phyloP scores from a whole-genome alignment of 2,329 filamentous ascomycete genomes.

The Stagonosporopsis rhizophila region DNA sequence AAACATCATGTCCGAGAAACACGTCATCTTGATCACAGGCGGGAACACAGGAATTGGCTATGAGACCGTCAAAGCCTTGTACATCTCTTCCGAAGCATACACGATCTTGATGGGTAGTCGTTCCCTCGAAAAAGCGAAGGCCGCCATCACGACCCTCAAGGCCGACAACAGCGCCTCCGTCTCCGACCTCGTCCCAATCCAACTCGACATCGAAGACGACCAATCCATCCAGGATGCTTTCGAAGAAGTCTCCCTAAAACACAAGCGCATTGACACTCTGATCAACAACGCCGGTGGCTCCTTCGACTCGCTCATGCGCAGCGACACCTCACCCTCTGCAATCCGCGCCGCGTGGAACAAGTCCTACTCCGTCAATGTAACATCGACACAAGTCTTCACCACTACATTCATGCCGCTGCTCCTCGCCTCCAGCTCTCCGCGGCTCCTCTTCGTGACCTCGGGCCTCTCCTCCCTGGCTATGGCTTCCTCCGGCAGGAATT shows the following conservation, averaged over 20 bases:
- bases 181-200: conserved; percentile 55
- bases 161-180: conserved; percentile 49
- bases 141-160: conserved; percentile 54
- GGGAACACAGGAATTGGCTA: conserved; percentile 63
- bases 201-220: conserved; percentile 63
- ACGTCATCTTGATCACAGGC: conserved; percentile 1
- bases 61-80: conserved; percentile 63
- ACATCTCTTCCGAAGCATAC: conserved; percentile 57
- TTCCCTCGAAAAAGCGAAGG: conserved; percentile 58
- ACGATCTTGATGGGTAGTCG: conserved; percentile 65
- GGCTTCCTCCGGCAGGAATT: neutral
- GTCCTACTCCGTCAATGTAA: conserved; percentile 5
- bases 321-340: conserved; percentile 31
- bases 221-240: conserved; percentile 58
- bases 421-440: neutral
- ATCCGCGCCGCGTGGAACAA: conserved; percentile 35
- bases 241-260: conserved; percentile 45
- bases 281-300: conserved; percentile 52
- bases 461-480: conserved; percentile 1
- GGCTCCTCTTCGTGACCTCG: conserved; percentile 2
- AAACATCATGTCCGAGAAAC: neutral
- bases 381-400: conserved; percentile 2
- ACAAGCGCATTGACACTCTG: conserved; percentile 42
- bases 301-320: conserved; percentile 51
- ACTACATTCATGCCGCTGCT: conserved; percentile 1